Evolutionary conservation across 169 alveolate genomes (phyloP).

Genomic region (Plasmodium gonderi): DNA sequence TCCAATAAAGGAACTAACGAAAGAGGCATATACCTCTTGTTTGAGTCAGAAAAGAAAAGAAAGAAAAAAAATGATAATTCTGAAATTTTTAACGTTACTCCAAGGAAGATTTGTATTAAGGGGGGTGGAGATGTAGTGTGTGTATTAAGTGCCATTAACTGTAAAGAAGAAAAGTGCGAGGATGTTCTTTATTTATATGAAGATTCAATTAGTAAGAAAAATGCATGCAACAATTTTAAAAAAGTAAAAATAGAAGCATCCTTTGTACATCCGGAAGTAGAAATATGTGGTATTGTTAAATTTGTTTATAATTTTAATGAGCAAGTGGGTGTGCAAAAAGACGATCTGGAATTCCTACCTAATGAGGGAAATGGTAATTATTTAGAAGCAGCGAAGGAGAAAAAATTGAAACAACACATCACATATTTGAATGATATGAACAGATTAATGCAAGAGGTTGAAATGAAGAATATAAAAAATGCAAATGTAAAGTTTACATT

Average conservation of each 20-base stretch:
- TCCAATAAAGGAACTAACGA: slow-evolving; percentile 53
- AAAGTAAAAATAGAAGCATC: slow-evolving; percentile 48
- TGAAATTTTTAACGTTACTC: slow-evolving; percentile 53
- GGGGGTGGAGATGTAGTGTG: slow-evolving; percentile 47
- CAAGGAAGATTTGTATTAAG: slow-evolving; percentile 21
- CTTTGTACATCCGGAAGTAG: slow-evolving; percentile 59
- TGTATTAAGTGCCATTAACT: slow-evolving; percentile 35
- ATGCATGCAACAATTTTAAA: slow-evolving; percentile 23
- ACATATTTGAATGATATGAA: slow-evolving; percentile 9
- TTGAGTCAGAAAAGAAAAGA: slow-evolving; percentile 60
- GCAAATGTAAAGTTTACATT: slow-evolving; percentile 38
- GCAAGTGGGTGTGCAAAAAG: not conserved
- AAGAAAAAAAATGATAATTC: slow-evolving; percentile 11
- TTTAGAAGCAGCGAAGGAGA: not conserved
- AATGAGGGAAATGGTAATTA: not conserved
- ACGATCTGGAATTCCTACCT: not conserved
- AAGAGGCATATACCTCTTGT: slow-evolving; percentile 27
- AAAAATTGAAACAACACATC: not conserved
- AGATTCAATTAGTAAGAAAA: slow-evolving; percentile 28
- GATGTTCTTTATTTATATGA: slow-evolving; percentile 50
- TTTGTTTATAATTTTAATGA: slow-evolving; percentile 41
- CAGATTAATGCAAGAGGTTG: slow-evolving; percentile 56
- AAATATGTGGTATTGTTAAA: slow-evolving; percentile 13
- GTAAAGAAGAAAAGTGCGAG: slow-evolving; percentile 59
- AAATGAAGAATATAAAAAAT: slow-evolving; percentile 35